These are phyloP conservation scores for Metschnikowia aberdeeniae DNA, from an alignment of 805 yeast genomes.

Conservation along the genomic window DNA sequence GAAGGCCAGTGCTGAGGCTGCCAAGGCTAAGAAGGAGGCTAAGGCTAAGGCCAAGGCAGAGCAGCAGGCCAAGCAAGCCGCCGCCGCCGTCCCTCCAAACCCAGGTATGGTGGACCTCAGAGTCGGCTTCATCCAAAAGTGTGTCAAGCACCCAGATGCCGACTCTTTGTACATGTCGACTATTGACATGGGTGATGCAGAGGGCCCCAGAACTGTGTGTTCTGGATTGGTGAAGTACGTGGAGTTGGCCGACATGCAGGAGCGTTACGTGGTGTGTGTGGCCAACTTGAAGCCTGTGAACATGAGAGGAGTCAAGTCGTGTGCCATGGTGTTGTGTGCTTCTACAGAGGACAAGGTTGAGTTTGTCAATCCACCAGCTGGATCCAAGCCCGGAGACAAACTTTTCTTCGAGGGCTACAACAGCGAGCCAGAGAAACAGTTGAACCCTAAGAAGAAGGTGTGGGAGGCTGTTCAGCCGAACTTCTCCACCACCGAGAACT, in stretches of 20 bases:
- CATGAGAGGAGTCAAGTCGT: constrained; percentile 95
- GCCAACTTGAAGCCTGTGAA: constrained; percentile 97
- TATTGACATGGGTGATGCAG: constrained; percentile 92
- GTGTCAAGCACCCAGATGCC: constrained; percentile 96
- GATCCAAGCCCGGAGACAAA: constrained; percentile 93
- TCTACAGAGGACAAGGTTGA: constrained; percentile 74
- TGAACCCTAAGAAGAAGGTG: constrained; percentile 97
- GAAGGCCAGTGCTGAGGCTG: constrained; percentile 50
- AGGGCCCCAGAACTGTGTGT: constrained; percentile 97
- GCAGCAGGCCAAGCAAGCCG: constrained; percentile 42
- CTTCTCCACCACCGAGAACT: constrained; percentile 72
- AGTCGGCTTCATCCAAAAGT: constrained; percentile 96
- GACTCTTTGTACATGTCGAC: constrained; percentile 95
- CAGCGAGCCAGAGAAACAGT: constrained; percentile 82
- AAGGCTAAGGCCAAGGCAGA: constrained; percentile 59
- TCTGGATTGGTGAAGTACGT: constrained; percentile 90
- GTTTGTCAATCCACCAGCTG: constrained; percentile 91
- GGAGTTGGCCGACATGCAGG: constrained; percentile 92
- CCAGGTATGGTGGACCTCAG: constrained; percentile 89
- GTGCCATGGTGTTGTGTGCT: constrained; percentile 96
- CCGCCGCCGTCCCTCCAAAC: constrained; percentile 60
- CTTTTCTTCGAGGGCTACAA: constrained; percentile 89
- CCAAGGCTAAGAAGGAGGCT: constrained; percentile 59
- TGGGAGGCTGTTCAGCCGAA: constrained; percentile 95
- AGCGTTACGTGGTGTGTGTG: constrained; percentile 83